phyloP scores from a whole-genome alignment of 2,329 filamentous ascomycete genomes.

The Escovopsis sp. region DNA sequence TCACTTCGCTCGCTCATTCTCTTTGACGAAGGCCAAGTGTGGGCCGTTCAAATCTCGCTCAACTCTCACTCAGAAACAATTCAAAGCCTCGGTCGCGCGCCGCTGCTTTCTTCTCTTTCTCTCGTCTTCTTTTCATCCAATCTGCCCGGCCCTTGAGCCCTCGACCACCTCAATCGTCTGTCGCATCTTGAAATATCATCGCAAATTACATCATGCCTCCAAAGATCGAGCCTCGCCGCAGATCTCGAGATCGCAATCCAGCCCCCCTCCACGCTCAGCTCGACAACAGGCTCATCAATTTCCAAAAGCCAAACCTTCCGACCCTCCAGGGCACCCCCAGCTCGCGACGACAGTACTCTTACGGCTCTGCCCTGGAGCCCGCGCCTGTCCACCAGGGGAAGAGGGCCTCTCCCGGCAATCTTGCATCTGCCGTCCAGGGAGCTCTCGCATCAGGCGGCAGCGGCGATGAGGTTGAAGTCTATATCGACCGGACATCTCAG shows the following conservation, averaged over 20 bases:
- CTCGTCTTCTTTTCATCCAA: background rate
- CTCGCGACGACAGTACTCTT: slow-evolving; percentile 22
- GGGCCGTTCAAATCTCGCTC: too few species aligned
- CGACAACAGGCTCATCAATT: slow-evolving; percentile 1
- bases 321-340: slow-evolving; percentile 19
- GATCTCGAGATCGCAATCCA: slow-evolving; percentile 8
- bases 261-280: slow-evolving; percentile 2
- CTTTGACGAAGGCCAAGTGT: too few species aligned
- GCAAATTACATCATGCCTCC: background rate
- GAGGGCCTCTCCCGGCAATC: background rate
- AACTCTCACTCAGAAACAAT: too few species aligned
- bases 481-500: background rate
- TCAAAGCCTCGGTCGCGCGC: background rate
- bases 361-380: slow-evolving; percentile 23
- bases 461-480: slow-evolving; percentile 1
- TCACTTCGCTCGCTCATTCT: too few species aligned
- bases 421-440: slow-evolving; percentile 1
- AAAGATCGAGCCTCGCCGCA: slow-evolving; percentile 6
- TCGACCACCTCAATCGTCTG: background rate
- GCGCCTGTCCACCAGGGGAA: slow-evolving; percentile 9
- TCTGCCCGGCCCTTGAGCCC: background rate
- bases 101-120: background rate
- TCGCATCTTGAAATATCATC: background rate
- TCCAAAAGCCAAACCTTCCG: slow-evolving; percentile 14
- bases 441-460: slow-evolving; percentile 1